Conservation (phyloP, 2,329 filamentous ascomycete genomes). For the Botrytis elliptica region DNA sequence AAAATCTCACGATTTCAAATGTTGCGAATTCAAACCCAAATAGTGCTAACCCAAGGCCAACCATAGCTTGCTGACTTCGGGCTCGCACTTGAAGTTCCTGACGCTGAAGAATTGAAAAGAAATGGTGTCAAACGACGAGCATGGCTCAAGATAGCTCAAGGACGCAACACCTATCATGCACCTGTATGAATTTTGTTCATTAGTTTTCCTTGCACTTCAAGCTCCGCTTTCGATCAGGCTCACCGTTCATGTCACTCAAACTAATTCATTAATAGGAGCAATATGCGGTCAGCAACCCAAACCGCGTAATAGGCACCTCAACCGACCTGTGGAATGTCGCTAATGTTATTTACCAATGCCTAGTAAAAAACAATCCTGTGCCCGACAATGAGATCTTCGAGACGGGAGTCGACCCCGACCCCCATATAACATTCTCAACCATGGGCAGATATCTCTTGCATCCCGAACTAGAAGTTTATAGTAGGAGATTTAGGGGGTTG, state of each 20-base stretch:
- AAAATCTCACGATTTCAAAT: background rate
- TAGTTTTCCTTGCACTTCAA: background rate
- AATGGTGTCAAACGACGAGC: background rate
- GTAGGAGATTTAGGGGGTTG: background rate
- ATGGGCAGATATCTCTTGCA: background rate
- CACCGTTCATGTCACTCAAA: background rate
- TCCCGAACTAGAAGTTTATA: background rate
- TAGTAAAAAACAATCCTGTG: rapidly evolving
- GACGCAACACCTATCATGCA: conserved; percentile 1
- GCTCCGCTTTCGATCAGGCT: background rate
- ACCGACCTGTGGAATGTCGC: conserved; percentile 2
- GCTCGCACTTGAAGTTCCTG: background rate
- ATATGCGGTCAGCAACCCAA: background rate
- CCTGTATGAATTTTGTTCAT: background rate
- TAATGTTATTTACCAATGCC: background rate
- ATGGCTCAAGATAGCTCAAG: background rate
- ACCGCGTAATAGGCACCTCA: background rate
- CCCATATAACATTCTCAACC: background rate
- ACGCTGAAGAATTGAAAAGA: background rate
- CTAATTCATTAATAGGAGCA: conserved; percentile 3
- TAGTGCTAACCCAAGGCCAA: background rate
- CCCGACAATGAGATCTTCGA: background rate
- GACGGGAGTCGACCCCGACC: background rate
- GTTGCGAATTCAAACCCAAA: background rate
- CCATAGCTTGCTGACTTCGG: conserved; percentile 17